These are phyloP conservation scores for Naganishia vishniacii DNA, from an alignment of 768 basidiomycete species.

Conservation along the genomic window DNA sequence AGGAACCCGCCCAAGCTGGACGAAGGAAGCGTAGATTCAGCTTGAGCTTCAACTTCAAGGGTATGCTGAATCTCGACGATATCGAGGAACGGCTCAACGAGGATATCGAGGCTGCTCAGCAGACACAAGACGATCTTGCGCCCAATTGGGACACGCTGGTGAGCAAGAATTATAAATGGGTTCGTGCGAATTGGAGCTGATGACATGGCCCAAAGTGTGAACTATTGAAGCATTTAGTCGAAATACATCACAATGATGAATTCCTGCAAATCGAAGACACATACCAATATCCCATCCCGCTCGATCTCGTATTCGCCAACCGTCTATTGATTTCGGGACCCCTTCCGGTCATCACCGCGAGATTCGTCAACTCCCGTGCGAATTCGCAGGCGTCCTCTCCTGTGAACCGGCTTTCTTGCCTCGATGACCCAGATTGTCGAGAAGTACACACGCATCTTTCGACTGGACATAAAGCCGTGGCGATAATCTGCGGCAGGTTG, in stretches of 20 bases:
- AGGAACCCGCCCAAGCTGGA: not conserved
- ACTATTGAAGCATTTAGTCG: conserved; percentile 4
- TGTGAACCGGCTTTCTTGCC: not conserved
- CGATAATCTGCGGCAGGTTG: conserved; percentile 4
- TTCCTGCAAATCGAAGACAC: not conserved
- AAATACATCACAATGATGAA: conserved; percentile 8
- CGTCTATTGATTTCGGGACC: not conserved
- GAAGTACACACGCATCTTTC: not conserved
- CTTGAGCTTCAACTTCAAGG: conserved; percentile 10
- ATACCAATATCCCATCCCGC: not conserved
- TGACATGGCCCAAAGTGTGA: not conserved
- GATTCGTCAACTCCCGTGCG: not conserved
- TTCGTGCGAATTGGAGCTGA: not conserved
- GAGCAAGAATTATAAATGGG: not conserved
- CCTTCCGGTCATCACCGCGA: not conserved
- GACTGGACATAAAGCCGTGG: not conserved
- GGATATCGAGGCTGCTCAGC: not conserved
- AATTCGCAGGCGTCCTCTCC: conserved; percentile 3
- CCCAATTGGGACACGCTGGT: conserved; percentile 14
- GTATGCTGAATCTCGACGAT: conserved; percentile 10
- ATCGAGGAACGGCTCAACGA: conserved; percentile 17
- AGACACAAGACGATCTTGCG: not conserved
- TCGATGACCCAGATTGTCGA: not conserved
- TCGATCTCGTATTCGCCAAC: conserved; percentile 10
- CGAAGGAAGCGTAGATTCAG: conserved; percentile 7